A percentile compares a stretch with the other conserved stretches of the same genome.
Evolutionary conservation across 1,139 yeast genomes (phyloP).

Genomic region (Candida neerlandica): DNA sequence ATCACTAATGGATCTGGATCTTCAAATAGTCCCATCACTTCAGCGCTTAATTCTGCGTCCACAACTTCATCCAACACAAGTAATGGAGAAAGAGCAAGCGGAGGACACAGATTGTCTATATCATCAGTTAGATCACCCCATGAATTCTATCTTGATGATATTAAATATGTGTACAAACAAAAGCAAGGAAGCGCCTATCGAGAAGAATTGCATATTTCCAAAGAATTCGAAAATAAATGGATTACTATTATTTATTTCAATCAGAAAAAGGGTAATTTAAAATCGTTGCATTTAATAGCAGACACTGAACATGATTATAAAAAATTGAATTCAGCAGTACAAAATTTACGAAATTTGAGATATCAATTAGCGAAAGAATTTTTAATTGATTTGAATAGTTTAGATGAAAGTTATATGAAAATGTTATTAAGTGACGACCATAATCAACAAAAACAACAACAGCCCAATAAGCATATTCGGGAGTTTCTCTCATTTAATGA

Average conservation of each 20-base stretch:
- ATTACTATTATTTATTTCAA: constrained; percentile 72
- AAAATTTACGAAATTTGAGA: constrained; percentile 48
- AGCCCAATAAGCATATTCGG: constrained; percentile 24
- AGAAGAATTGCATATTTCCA: constrained; percentile 76
- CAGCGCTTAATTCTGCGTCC: constrained; percentile 11
- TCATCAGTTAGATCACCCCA: constrained; percentile 29
- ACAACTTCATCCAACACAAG: constrained; percentile 17
- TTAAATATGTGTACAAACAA: constrained; percentile 67
- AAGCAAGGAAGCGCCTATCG: constrained; percentile 78
- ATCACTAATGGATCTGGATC: constrained; percentile 15
- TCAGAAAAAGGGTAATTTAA: constrained; percentile 57
- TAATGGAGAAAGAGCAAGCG: constrained; percentile 2
- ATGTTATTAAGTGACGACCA: constrained; percentile 24
- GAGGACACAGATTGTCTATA: constrained; percentile 17
- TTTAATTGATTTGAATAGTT: constrained; percentile 31
- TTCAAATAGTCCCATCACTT: constrained; percentile 16
- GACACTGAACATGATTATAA: constrained; percentile 63
- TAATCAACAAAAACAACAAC: constrained; percentile 9
- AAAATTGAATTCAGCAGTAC: constrained; percentile 57
- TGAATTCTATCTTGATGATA: constrained; percentile 66
- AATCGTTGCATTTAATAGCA: constrained; percentile 74
- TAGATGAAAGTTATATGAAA: constrained; percentile 28
- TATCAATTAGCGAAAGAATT: constrained; percentile 36
- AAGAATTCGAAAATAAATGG: constrained; percentile 72
- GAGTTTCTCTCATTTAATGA: constrained; percentile 64